Conservation (phyloP, 1,139 yeast species). For the Keqinozyma sinolaborantium region DNA sequence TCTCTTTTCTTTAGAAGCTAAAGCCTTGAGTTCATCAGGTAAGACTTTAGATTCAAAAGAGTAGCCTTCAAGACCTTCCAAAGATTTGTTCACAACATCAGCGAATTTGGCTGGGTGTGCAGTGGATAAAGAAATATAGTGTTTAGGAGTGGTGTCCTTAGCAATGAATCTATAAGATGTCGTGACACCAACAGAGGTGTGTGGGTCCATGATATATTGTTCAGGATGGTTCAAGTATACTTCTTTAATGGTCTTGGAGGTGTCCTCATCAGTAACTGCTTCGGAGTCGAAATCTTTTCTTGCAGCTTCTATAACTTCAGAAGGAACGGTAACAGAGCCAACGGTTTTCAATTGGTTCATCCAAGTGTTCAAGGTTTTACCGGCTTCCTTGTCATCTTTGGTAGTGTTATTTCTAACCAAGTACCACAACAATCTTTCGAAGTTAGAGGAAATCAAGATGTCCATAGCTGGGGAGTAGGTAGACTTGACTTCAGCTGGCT, state of each 20-base stretch:
- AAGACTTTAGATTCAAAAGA: slow-evolving; percentile 84
- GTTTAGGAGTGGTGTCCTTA: slow-evolving; percentile 38
- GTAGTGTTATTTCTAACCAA: slow-evolving; percentile 69
- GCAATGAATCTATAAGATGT: slow-evolving; percentile 64
- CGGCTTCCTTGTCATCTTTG: slow-evolving; percentile 67
- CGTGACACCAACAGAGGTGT: slow-evolving; percentile 89
- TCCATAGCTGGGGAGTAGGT: slow-evolving; percentile 99
- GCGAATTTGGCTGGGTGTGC: slow-evolving; percentile 99
- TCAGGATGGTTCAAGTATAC: slow-evolving; percentile 59
- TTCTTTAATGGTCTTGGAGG: slow-evolving; percentile 69
- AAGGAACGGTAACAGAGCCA: slow-evolving; percentile 75
- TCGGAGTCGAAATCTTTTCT: slow-evolving; percentile 69
- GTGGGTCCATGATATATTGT: slow-evolving; percentile 91
- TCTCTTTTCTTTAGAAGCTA: slow-evolving; percentile 71
- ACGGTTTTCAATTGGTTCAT: slow-evolving; percentile 72
- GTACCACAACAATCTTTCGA: slow-evolving; percentile 95
- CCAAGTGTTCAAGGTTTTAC: slow-evolving; percentile 67
- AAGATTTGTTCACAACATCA: slow-evolving; percentile 87
- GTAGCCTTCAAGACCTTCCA: slow-evolving; percentile 62
- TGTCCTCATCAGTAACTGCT: slow-evolving; percentile 74
- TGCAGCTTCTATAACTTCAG: slow-evolving; percentile 63
- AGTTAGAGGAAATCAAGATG: slow-evolving; percentile 88
- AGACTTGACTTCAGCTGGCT: slow-evolving; percentile 63
- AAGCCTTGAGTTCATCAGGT: slow-evolving; percentile 79
- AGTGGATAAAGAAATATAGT: slow-evolving; percentile 81